Percentiles rank a stretch among this genome's conserved stretches.
Evolutionary conservation across 1,284 basidiomycete species (phyloP).

Genomic region (Moesziomyces parantarcticus): DNA sequence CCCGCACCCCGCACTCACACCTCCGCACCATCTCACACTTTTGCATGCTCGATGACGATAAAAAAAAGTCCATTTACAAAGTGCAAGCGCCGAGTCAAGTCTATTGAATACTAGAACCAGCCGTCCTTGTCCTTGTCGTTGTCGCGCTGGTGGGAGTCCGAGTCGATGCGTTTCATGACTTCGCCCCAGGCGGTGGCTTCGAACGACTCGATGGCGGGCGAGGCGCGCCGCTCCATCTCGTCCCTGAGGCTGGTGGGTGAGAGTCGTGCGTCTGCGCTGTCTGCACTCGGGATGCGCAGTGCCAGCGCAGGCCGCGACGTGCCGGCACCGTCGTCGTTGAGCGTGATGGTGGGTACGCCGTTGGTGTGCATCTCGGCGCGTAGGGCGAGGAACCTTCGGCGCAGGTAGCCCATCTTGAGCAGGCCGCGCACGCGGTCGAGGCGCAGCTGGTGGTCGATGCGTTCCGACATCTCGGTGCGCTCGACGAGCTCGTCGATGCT

Average conservation of each 20-base stretch:
- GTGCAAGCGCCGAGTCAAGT: no score
- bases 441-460: slow-evolving; percentile 57
- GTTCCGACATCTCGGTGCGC: slow-evolving; percentile 51
- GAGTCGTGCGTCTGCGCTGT: background rate
- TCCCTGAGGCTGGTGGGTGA: no score
- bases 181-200: slow-evolving; percentile 53
- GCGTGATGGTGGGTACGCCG: slow-evolving; percentile 20
- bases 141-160: background rate
- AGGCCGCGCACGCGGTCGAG: slow-evolving; percentile 60
- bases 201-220: slow-evolving; percentile 47
- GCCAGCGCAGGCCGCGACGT: slow-evolving; percentile 7
- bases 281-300: background rate
- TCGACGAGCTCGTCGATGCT: slow-evolving; percentile 63
- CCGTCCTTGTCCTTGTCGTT: no score
- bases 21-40: background rate
- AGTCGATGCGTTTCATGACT: slow-evolving; percentile 49
- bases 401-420: slow-evolving; percentile 56
- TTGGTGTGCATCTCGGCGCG: slow-evolving; percentile 30
- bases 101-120: no score
- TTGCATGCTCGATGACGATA: background rate
- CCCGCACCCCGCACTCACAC: background rate
- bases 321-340: slow-evolving; percentile 10
- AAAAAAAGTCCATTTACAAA: background rate
- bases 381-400: slow-evolving; percentile 55
- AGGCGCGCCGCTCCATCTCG: slow-evolving; percentile 38